Evolutionary conservation across 108 stramenopile species (phyloP).

Genomic region (Bacterosira constricta): DNA sequence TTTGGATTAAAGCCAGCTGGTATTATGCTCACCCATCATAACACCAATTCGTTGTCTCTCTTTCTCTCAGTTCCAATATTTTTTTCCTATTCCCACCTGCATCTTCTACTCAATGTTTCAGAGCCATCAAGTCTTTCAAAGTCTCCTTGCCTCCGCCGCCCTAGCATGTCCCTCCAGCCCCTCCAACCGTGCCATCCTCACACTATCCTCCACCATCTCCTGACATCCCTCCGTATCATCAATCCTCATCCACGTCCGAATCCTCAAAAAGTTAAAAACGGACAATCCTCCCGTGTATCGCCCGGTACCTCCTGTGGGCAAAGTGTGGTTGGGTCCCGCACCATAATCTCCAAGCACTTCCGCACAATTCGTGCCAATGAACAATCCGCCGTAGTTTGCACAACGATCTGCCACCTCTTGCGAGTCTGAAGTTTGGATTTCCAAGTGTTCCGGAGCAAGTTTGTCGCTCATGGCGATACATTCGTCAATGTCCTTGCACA

Average conservation of each 20-base stretch:
- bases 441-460: conserved; percentile 98
- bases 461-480: conserved; percentile 85
- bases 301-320: conserved; percentile 98
- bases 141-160: conserved; percentile 89
- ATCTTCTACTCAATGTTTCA: no score
- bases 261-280: conserved; percentile 97
- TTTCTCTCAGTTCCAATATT: no score
- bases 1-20: no score
- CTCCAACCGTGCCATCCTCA: conserved; percentile 95
- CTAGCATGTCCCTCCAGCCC: conserved; percentile 98
- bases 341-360: conserved; percentile 99
- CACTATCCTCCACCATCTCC: conserved; percentile 89
- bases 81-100: no score
- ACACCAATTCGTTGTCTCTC: no score
- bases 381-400: conserved; percentile 94
- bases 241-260: conserved; percentile 96
- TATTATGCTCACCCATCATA: no score
- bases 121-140: no score
- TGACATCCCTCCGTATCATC: conserved; percentile 64
- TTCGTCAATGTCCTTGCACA: conserved; percentile 82
- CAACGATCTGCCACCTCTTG: conserved; percentile 73
- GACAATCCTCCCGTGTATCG: conserved; percentile 96
- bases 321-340: conserved; percentile 98
- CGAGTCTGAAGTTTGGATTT: conserved; percentile 91
- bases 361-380: conserved; percentile 93